phyloP scores from a whole-genome alignment of 2,329 filamentous ascomycete genomes.

The Fusarium secorum region DNA sequence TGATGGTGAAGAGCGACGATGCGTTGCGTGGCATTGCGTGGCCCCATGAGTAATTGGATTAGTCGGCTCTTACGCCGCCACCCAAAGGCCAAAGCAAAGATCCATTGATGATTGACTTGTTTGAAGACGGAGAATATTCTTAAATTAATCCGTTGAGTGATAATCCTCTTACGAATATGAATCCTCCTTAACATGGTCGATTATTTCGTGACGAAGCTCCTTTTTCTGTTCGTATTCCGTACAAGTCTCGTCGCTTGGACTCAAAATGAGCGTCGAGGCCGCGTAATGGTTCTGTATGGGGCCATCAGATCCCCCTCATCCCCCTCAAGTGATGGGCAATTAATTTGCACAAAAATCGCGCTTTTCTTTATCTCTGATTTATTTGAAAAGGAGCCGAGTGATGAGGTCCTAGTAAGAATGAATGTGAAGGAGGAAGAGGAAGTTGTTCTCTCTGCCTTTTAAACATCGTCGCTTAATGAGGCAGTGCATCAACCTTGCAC shows the following conservation, averaged over 20 bases:
- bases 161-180: background rate
- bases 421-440: background rate
- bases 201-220: background rate
- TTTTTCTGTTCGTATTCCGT: background rate
- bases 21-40: constrained; percentile 45
- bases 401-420: background rate
- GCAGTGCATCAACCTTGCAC: constrained; percentile 20
- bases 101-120: background rate
- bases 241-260: constrained; percentile 11
- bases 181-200: background rate
- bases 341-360: constrained; percentile 6
- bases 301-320: constrained; percentile 1
- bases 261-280: constrained; percentile 18
- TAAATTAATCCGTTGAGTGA: background rate
- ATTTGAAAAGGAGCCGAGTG: background rate
- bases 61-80: constrained; percentile 39
- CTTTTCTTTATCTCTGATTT: background rate
- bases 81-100: background rate
- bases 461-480: constrained; percentile 5
- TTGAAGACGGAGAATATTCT: background rate
- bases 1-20: constrained; percentile 11
- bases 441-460: constrained; percentile 1
- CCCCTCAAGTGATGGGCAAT: constrained; percentile 7
- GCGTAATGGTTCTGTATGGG: constrained; percentile 28
- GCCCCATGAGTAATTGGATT: constrained; percentile 42